Evolutionary conservation across 192 early-diverging fungal species (phyloP), one percentile per base, ranked within the genome.

Genomic region (Physocladia obscura): DNA sequence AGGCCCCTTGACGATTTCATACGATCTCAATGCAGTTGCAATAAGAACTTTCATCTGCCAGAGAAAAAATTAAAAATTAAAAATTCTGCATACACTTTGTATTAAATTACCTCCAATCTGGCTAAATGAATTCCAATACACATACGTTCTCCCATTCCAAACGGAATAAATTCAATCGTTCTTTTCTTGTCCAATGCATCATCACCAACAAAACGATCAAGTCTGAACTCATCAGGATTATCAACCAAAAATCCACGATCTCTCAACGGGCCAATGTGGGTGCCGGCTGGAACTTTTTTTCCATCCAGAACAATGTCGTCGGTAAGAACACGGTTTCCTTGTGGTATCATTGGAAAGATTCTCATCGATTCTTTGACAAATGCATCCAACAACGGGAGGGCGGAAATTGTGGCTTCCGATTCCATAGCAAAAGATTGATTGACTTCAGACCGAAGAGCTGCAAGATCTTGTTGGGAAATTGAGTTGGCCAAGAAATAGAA

Each of bases 11-110:
- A 6, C 19, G 30, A 58, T 21, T 0, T 30, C 57, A 58, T 30
- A 58, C 27, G 11, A 58, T 36, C 35, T 19, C 0, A 58, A 13
- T 36, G 21, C 30, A n/a, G 22, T 32, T n/a, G 57, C 57, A 8
- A 44, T n/a, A 44, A 44, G 11, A 44, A 44, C 11, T n/a, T 44
- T 44, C 40, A 44, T 44, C 40, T 44, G 3, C 70, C 34, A 31
- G 77, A 57, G 54, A 79, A 75, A 17, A 78, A 15, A 3, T 61
- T 31, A 19, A 78, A 1, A 19, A 49, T 77, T 73, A 4, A 5
- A 19, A 56, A 76, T 75, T 47, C 21, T 40, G 31, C 58, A 60
- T 5, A 36, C 31, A 15, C 22, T 36, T 5, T 37, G n/a, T n/a
- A n/a, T n/a, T n/a, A n/a, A n/a, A n/a, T 36, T 6, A 60, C 34